phyloP scores from a whole-genome alignment of 768 basidiomycete species.

The Rhizopogon vesiculosus region DNA sequence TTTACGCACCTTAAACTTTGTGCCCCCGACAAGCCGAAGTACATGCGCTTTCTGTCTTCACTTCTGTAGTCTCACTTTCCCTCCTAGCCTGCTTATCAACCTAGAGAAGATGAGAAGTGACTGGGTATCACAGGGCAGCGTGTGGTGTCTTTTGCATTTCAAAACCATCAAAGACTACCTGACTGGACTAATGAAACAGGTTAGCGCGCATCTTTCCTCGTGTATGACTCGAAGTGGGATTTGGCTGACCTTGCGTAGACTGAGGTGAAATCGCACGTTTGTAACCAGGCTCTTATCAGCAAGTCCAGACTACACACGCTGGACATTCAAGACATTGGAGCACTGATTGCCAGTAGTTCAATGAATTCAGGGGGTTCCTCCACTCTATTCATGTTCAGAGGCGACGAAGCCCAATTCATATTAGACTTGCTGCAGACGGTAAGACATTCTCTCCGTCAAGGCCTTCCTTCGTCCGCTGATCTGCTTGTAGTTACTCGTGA shows the following conservation, averaged over 20 bases:
- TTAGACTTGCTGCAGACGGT: conserved; percentile 23
- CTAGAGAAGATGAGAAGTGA: too few relatives aligned
- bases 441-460: neutral
- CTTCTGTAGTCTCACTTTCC: too few relatives aligned
- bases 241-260: conserved; percentile 10
- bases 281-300: conserved; percentile 12
- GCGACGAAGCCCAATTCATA: neutral
- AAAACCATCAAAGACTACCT: conserved; percentile 5
- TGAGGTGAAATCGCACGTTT: conserved; percentile 12
- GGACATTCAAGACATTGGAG: conserved; percentile 21
- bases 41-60: too few relatives aligned
- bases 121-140: too few relatives aligned
- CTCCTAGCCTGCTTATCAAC: too few relatives aligned
- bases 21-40: too few relatives aligned
- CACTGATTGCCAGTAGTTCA: conserved; percentile 14
- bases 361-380: too few relatives aligned
- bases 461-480: neutral
- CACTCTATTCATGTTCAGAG: too few relatives aligned
- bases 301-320: conserved; percentile 11
- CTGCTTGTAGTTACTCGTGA: conserved; percentile 16
- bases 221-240: neutral
- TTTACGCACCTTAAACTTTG: too few relatives aligned
- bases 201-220: conserved; percentile 3
- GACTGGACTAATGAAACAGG: conserved; percentile 6
- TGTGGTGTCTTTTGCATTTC: too few relatives aligned